Base-by-base conservation (phyloP, 495 filamentous ascomycete species). In the Penicillium cosmopolitanum region DNA sequence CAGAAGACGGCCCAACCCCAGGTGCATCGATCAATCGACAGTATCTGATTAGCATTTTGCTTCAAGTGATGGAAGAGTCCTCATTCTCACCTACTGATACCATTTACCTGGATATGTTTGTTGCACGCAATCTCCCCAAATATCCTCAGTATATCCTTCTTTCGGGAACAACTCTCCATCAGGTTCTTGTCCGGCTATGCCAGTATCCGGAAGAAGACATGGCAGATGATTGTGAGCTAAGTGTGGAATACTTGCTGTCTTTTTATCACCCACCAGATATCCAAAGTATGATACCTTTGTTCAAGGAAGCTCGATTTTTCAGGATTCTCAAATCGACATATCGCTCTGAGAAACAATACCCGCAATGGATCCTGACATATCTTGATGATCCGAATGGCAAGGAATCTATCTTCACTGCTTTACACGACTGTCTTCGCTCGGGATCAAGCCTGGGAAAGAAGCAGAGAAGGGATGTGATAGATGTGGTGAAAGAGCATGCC, bases 31-130 rank as follows among this genome's bases (percentile, higher is more conserved):
- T 97, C 54, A 93, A 96, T 63, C 84, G 95, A 28, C 95, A 97
- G 73, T 93, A 92, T 68, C 81, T 98, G 53, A 83, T 96, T 58
- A 94, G 87, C 50, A 95, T 97, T 42, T 73, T 98, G 53, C 80
- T 96, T 25, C 92, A 96, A 67, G 86, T 97, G 25, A 95, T 98
- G 91, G 86, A 84, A 52, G 72, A 85, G 10, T 67, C 79, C 15
- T 84, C 86, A 10, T 97, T 96, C 66, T 81, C 84, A 4, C 66
- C 85, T n/a, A 84, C 89, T 57, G 91, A 97, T 71, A 92, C 89
- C 25, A 91, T 98, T 56, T 98, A 96, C 72, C 82, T 98, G 35
- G 89, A 98, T 70, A 98, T 98, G 91, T 98, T 98, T 68, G 86
- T 98, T 70, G 94, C 95, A 46, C 88, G 95, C 56, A 98, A 96